These are phyloP conservation scores for Debaryomyces coudertii DNA, from an alignment of 1,139 yeast genomes.

Conservation along the genomic window DNA sequence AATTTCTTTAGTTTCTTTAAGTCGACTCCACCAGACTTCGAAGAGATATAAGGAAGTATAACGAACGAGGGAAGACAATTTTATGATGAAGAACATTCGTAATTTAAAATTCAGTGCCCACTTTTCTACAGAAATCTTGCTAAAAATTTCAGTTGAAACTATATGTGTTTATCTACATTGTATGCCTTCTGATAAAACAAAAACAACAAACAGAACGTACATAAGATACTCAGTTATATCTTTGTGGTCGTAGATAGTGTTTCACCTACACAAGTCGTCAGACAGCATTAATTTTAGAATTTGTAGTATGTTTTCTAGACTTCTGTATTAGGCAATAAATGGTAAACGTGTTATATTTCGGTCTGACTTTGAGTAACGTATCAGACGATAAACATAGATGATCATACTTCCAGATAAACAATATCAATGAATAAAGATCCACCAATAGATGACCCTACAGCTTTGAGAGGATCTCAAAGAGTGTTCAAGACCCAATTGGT, in stretches of 20 bases:
- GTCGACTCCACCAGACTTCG: background rate
- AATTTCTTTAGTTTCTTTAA: conserved; percentile 2
- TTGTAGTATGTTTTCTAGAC: conserved; percentile 1
- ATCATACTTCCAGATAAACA: background rate
- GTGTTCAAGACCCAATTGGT: conserved; percentile 49
- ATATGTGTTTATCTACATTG: no score
- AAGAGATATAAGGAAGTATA: no score
- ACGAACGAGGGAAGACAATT: no score
- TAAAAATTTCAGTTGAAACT: no score
- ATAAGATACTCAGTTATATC: no score
- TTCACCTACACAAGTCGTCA: no score
- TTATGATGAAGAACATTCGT: no score
- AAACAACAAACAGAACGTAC: no score
- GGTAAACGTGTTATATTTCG: background rate
- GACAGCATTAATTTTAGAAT: background rate
- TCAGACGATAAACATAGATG: background rate
- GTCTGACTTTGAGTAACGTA: background rate
- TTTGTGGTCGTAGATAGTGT: no score
- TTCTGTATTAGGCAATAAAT: conserved; percentile 9
- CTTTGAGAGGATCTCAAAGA: conserved; percentile 45
- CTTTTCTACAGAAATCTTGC: no score
- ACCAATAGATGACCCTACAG: conserved; percentile 12
- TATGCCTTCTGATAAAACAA: no score
- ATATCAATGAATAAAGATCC: conserved; percentile 11
- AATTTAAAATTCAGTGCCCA: no score